These are phyloP conservation scores for Pseudogymnoascus pannorum DNA, from an alignment of 2,329 filamentous ascomycete species.

Conservation along the genomic window DNA sequence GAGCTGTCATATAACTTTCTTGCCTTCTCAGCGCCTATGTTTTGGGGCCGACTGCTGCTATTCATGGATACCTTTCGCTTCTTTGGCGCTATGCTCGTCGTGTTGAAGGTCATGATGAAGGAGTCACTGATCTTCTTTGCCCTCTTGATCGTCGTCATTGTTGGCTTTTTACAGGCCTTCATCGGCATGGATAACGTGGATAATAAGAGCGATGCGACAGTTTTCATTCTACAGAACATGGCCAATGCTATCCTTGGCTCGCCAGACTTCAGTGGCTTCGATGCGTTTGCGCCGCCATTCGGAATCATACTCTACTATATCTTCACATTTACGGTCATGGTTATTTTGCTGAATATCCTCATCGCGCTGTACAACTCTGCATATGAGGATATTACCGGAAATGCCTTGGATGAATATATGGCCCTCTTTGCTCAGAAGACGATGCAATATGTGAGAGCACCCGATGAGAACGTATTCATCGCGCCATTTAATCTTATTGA, in stretches of 20 bases:
- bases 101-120: constrained; percentile 92
- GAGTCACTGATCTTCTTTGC: constrained; percentile 96
- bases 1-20: constrained; percentile 87
- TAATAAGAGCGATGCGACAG: constrained; percentile 57
- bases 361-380: constrained; percentile 94
- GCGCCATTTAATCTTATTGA: constrained; percentile 92
- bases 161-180: constrained; percentile 89
- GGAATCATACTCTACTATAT: constrained; percentile 94
- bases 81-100: constrained; percentile 96
- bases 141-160: constrained; percentile 71
- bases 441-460: constrained; percentile 91
- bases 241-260: constrained; percentile 85
- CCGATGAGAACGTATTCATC: constrained; percentile 97
- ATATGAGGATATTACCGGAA: constrained; percentile 65
- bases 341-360: constrained; percentile 85
- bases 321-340: constrained; percentile 97
- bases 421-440: constrained; percentile 90
- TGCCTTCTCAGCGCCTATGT: constrained; percentile 89
- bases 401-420: constrained; percentile 92
- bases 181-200: constrained; percentile 84
- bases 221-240: constrained; percentile 75
- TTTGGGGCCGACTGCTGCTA: constrained; percentile 86
- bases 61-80: constrained; percentile 93
- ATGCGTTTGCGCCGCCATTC: constrained; percentile 85
- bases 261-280: constrained; percentile 83